Base-by-base conservation (phyloP, 2,329 filamentous ascomycete species). In the Tricladium varicosporioides region DNA sequence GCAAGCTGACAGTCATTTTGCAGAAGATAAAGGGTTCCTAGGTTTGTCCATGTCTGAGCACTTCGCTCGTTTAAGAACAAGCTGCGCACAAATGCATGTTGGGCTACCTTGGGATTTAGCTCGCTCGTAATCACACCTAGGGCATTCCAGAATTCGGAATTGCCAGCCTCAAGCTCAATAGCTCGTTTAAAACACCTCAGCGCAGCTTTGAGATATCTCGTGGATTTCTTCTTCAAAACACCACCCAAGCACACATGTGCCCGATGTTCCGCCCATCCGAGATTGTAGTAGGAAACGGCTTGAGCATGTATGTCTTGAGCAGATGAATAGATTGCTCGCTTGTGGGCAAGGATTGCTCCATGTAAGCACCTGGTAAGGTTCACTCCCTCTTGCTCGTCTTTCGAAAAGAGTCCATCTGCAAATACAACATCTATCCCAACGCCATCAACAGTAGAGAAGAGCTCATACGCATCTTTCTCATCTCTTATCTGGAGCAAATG, bases 81-180 rank as follows among this genome's bases (percentile, higher is more conserved):
- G 64, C 92, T 96, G 64, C 95, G 82, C 11, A 96, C 88, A 66
- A 99, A 93, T 0, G 94, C 86, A 71, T 99, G 95, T 71, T 99
- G 94, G 0, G 94, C 86, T 1, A 99, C 90, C 56, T 88, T 86
- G 0, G 92, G 88, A 68, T 90, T 97, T 63, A 97, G 80, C 47
- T 85, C 84, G 61, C 91, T 92, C 1, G 94, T 97, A 22, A 90
- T 91, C 2, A 97, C 91, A 50, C 93, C 94, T 2, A 99, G 80
- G 0, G 94, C 88, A 69, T 97, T 97, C 94, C 94, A 99, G 72
- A 97, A 97, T 64, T 97, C 93, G 0, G 91, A 79, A 69, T 97
- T 99, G 51, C 92, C 90, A 5, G 92, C 89, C 72, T 99, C 95
- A 1, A 97, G 80, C 73, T 97, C 94, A 63, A 99, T 99, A 1